Evolutionary conservation across 306 rosid genomes (phyloP).

Genomic region (Luffa aegyptiaca): DNA sequence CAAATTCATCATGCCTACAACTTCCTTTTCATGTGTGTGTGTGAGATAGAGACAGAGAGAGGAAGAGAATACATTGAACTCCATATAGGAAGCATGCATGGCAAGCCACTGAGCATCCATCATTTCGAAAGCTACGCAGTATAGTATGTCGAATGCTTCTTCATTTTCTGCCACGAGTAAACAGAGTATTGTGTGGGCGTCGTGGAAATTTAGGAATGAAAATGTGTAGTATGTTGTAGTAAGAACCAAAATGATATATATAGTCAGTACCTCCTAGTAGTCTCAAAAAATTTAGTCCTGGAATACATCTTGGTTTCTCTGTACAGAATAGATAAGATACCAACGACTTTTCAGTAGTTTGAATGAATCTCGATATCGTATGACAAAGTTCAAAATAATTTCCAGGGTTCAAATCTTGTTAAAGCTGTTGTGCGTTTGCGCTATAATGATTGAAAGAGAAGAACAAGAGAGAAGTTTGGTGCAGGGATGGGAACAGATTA

Average conservation of each 20-base stretch:
- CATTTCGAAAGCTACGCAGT: slow-evolving; percentile 82
- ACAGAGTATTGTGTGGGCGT: background rate
- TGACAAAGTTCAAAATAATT: background rate
- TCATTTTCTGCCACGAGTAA: slow-evolving; percentile 51
- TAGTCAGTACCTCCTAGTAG: slow-evolving; percentile 63
- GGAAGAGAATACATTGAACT: slow-evolving; percentile 59
- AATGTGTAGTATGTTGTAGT: background rate
- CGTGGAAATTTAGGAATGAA: background rate
- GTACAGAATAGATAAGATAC: slow-evolving; percentile 11
- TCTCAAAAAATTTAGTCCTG: slow-evolving; percentile 69
- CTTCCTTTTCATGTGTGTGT: background rate
- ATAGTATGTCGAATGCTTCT: slow-evolving; percentile 70
- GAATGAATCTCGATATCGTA: background rate
- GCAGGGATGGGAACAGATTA: background rate
- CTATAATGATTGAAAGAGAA: background rate
- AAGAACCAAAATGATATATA: background rate
- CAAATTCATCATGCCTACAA: background rate
- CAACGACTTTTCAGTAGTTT: background rate
- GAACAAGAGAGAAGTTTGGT: background rate
- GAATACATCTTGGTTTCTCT: slow-evolving; percentile 75
- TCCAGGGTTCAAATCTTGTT: background rate
- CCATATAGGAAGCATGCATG: slow-evolving; percentile 89
- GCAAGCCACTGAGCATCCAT: slow-evolving; percentile 98
- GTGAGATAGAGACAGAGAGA: slow-evolving; percentile 1
- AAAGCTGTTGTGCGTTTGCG: background rate